phyloP scores from a whole-genome alignment of 2,329 filamentous ascomycete species.

The Apiospora marii region DNA sequence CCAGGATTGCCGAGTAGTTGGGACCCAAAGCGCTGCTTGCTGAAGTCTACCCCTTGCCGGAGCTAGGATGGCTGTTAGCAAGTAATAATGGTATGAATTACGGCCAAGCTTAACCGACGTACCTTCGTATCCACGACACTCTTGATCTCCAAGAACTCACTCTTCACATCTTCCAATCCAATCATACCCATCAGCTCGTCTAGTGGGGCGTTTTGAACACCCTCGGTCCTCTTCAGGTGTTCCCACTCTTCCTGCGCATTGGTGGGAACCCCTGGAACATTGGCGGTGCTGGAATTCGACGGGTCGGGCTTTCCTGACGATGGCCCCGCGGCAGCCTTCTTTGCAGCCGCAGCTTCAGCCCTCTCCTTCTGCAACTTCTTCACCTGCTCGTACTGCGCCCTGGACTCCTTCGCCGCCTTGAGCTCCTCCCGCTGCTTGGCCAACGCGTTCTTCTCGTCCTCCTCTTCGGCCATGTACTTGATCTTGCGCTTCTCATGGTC shows the following conservation, averaged over 20 bases:
- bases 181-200: conserved; percentile 75
- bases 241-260: conserved; percentile 66
- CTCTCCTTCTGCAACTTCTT: conserved; percentile 28
- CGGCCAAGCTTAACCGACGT: neutral
- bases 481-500: conserved; percentile 52
- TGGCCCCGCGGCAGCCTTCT: neutral
- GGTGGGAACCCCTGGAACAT: conserved; percentile 24
- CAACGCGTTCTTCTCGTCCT: conserved; percentile 52
- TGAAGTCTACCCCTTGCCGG: conserved; percentile 63
- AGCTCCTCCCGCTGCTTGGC: conserved; percentile 57
- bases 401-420: conserved; percentile 45
- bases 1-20: conserved; percentile 77
- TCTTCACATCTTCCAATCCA: conserved; percentile 74
- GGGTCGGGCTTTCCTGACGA: conserved; percentile 20
- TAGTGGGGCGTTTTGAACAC: conserved; percentile 58
- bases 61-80: conserved; percentile 35
- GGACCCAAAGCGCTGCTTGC: conserved; percentile 67
- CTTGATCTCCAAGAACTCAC: conserved; percentile 69
- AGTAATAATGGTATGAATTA: neutral
- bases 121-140: conserved; percentile 63
- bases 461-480: conserved; percentile 53
- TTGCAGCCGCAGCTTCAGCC: neutral
- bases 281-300: neutral
- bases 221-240: conserved; percentile 61
- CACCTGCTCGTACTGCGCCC: conserved; percentile 33